Percentiles rank a stretch among this genome's conserved stretches.
phyloP scores from a whole-genome alignment of 208 protist species.

The Novymonas esmeraldas region DNA sequence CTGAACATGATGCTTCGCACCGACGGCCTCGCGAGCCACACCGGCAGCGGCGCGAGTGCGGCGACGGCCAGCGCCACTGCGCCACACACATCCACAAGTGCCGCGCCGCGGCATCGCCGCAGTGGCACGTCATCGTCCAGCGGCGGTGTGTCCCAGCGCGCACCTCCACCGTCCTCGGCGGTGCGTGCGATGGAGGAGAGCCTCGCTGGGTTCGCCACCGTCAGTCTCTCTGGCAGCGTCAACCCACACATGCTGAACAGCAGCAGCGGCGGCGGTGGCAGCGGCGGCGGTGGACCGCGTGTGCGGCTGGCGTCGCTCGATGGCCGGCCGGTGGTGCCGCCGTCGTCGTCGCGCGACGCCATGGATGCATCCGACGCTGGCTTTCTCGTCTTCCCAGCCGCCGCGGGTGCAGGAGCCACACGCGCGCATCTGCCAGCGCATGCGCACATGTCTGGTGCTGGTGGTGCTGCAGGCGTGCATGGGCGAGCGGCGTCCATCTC shows the following conservation, averaged over 20 bases:
- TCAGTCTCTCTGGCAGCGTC: constrained; percentile 4
- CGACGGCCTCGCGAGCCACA: neutral
- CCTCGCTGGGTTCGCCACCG: neutral
- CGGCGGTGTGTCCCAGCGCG: neutral
- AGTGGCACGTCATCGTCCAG: neutral
- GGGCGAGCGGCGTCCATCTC: neutral
- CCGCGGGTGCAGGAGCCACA: neutral
- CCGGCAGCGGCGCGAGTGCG: neutral
- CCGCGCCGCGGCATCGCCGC: too few relatives aligned
- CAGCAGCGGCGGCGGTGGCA: neutral
- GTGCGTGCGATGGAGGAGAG: constrained; percentile 13
- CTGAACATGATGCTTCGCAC: neutral
- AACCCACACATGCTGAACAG: neutral
- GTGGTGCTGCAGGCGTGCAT: neutral
- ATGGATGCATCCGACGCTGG: neutral
- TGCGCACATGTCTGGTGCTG: too few relatives aligned
- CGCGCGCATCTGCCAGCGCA: too few relatives aligned
- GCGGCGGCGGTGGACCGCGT: neutral
- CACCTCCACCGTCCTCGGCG: neutral
- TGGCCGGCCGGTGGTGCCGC: too few relatives aligned
- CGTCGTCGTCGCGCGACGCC: neutral
- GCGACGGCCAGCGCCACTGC: neutral
- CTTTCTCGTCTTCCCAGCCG: neutral
- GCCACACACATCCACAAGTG: too few relatives aligned
- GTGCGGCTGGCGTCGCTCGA: neutral